These are phyloP conservation scores for Funneliformis geosporum DNA, from an alignment of 192 early-diverging fungal species.

Conservation along the genomic window DNA sequence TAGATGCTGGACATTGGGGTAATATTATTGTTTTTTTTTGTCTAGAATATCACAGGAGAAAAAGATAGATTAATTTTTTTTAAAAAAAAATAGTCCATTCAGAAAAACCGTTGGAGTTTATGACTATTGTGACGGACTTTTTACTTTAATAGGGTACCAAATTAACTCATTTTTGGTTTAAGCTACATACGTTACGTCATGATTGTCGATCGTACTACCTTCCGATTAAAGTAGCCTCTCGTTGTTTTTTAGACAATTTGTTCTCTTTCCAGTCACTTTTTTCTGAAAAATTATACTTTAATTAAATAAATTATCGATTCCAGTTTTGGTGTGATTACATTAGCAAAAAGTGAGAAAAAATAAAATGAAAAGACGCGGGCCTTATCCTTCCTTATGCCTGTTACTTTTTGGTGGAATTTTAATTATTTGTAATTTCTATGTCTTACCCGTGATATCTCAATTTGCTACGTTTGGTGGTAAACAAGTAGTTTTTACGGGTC, in stretches of 20 bases:
- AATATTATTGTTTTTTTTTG: slow-evolving; percentile 24
- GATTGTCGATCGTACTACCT: no score
- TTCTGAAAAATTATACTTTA: no score
- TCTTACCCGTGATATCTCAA: background rate
- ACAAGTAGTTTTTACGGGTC: background rate
- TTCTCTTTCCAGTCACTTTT: no score
- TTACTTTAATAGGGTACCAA: background rate
- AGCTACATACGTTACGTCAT: no score
- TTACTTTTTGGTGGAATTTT: background rate
- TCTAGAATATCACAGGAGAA: background rate
- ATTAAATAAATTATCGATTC: no score
- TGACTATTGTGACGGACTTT: slow-evolving; percentile 57
- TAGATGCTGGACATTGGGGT: slow-evolving; percentile 95
- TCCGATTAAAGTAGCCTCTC: no score
- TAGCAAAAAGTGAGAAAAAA: no score
- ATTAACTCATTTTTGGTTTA: background rate
- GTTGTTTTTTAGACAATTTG: no score
- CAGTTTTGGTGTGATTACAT: no score
- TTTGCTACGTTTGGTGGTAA: background rate
- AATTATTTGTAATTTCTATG: background rate
- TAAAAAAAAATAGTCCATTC: slow-evolving; percentile 55
- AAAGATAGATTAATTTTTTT: background rate
- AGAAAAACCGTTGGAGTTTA: slow-evolving; percentile 69
- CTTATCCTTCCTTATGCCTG: background rate
- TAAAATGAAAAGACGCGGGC: background rate